Conservation (phyloP, 345 rosid genomes). For the Crucihimalaya himalaica region DNA sequence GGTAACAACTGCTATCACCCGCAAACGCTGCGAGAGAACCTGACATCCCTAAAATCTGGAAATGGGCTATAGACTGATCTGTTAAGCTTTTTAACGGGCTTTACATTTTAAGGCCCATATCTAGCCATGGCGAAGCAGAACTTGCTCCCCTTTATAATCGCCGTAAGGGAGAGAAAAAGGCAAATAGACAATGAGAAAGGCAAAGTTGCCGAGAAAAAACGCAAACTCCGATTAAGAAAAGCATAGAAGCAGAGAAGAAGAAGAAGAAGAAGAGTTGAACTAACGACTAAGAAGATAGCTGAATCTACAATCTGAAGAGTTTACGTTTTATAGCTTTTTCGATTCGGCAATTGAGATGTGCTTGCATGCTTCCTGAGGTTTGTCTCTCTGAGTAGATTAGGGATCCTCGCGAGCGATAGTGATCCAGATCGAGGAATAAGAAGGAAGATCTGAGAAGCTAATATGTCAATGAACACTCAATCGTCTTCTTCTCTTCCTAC, state of each 20-base stretch:
- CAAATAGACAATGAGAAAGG: background rate
- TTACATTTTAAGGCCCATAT: background rate
- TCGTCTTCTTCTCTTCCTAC: constrained; percentile 30
- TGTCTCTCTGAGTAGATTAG: background rate
- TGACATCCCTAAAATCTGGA: too few species aligned
- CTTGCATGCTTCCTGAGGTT: constrained; percentile 4
- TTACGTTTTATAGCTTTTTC: background rate
- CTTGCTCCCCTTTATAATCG: background rate
- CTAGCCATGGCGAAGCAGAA: background rate
- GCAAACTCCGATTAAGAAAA: background rate
- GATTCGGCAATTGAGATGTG: background rate
- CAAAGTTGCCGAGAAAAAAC: constrained; percentile 12
- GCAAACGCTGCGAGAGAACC: too few species aligned
- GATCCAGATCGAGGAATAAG: background rate
- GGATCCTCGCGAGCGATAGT: too few species aligned
- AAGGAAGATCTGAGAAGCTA: constrained; percentile 14
- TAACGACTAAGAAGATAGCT: background rate
- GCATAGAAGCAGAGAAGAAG: background rate
- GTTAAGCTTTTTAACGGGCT: background rate
- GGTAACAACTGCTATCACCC: too few species aligned
- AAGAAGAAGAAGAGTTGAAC: background rate
- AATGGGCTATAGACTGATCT: background rate
- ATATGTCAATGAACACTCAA: constrained; percentile 21
- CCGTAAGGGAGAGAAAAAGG: background rate
- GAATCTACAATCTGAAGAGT: background rate